Evolutionary conservation across 352 stramenopile genomes (phyloP), one percentile per base, ranked within the genome.

Genomic region (Phytophthora aleatoria): DNA sequence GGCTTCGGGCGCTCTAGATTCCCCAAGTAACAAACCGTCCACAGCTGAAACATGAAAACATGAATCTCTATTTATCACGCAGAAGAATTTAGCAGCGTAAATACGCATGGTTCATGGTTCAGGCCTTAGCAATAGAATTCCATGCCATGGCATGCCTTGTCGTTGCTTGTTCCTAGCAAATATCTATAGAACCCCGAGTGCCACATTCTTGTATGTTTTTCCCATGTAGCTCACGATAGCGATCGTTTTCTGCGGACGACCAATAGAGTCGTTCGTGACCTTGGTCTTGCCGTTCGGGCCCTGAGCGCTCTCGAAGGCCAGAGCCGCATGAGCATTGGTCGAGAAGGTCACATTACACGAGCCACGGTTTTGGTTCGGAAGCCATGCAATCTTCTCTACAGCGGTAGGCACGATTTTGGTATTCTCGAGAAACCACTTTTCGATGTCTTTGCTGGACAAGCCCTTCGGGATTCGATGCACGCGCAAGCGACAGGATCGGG

Each of bases 381-480:
- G 71, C 77, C 74, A 91, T 26, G 71, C 55, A 54, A 93, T 86
- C 57, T 79, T 73, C 42, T 92, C 87, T 28, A 96, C 83, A 13
- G 76, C 76, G 0, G 56, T 68, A 39, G 87, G 85, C 27, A 94
- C 77, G 49, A 96, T 70, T 26, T 83, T 83, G 30, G 85, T 65
- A 5, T 69, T 79, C 35, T 85, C 57, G 47, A 83, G 51, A 50
- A 94, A 89, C 57, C 89, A 94, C 2, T 82, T 71, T 50, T 96
- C 74, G 8, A 96, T 83, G 49, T 96, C 84, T 20, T 61, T 43
- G 30, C 73, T 86, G 43, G 71, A 76, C 13, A 94, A 45, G 20
- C 85, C 86, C 28, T 85, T 85, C 1, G 83, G 73, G 52, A 96
- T 87, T 64, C 79, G 83, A 73, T 94, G 85, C 31, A 96, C 68